phyloP scores from a whole-genome alignment of 768 basidiomycete genomes.

The Trametes gibbosa region DNA sequence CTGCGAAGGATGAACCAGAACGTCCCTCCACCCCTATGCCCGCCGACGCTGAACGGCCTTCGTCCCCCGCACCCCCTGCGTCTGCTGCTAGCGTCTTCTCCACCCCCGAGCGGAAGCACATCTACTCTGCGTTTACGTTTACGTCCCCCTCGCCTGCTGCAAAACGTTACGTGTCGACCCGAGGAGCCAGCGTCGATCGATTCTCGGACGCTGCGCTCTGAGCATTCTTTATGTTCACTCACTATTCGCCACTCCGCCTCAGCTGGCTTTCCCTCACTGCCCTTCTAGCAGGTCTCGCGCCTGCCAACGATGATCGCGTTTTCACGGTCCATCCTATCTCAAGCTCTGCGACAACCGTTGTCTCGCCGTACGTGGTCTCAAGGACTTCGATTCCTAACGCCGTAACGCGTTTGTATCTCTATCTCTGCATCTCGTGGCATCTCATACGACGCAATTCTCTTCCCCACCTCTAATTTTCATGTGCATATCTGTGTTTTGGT shows the following conservation, averaged over 20 bases:
- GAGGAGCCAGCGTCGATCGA: slow-evolving; percentile 22
- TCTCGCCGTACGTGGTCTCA: slow-evolving; percentile 2
- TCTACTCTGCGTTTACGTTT: slow-evolving; percentile 77
- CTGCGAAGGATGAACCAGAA: slow-evolving; percentile 2
- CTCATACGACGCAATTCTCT: slow-evolving; percentile 13
- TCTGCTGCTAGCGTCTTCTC: slow-evolving; percentile 45
- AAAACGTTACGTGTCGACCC: slow-evolving; percentile 42
- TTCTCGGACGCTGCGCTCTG: slow-evolving; percentile 19
- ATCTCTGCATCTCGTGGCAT: slow-evolving; percentile 11
- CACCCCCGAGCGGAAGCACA: slow-evolving; percentile 71
- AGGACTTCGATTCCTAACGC: slow-evolving; percentile 2
- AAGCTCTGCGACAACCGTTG: background rate
- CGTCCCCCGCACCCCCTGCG: slow-evolving; percentile 30
- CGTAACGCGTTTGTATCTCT: slow-evolving; percentile 10
- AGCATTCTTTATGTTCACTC: background rate
- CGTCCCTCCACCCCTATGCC: slow-evolving; percentile 10
- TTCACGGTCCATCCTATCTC: background rate
- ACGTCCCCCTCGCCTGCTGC: slow-evolving; percentile 66
- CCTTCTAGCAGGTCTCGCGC: background rate
- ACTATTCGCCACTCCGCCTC: background rate
- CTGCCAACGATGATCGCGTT: background rate
- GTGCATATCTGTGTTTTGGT: background rate
- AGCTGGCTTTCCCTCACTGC: background rate
- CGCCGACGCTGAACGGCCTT: slow-evolving; percentile 16
- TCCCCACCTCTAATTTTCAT: background rate